phyloP scores from a whole-genome alignment of 306 rosid genomes.

The Spatholobus suberectus region DNA sequence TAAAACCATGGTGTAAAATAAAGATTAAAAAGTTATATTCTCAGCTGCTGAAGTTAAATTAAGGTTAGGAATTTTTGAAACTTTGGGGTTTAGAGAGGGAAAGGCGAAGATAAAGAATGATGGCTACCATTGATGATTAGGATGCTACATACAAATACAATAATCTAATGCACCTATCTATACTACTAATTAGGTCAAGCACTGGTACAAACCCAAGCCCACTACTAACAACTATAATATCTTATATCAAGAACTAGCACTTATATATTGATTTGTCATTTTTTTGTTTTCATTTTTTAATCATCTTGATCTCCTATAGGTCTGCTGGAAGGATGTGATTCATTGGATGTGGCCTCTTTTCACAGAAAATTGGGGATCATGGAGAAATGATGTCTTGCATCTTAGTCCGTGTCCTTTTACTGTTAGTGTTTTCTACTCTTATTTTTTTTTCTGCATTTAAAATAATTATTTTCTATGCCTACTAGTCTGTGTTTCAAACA shows the following conservation, averaged over 20 bases:
- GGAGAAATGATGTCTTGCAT: conserved; percentile 73
- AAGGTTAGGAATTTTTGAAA: conserved; percentile 14
- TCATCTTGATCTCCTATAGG: conserved; percentile 45
- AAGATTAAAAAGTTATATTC: neutral
- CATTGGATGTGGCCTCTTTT: conserved; percentile 98
- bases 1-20: neutral
- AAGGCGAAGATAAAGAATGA: neutral
- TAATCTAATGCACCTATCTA: neutral
- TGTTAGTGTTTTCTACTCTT: conserved; percentile 49
- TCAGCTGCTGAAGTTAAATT: neutral
- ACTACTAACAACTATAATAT: neutral
- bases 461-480: neutral
- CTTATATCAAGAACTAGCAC: conserved; percentile 9
- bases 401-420: conserved; percentile 81
- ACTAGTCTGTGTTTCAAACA: conserved; percentile 16
- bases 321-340: conserved; percentile 82
- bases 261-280: conserved; percentile 20
- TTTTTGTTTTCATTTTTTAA: neutral
- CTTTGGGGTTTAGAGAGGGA: conserved; percentile 15
- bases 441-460: conserved; percentile 11
- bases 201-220: neutral
- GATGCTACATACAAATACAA: neutral
- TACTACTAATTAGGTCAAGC: neutral
- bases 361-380: conserved; percentile 80
- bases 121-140: neutral